phyloP scores from a whole-genome alignment of 176 grass and related monocot genomes.

The Aegilops bicornis region DNA sequence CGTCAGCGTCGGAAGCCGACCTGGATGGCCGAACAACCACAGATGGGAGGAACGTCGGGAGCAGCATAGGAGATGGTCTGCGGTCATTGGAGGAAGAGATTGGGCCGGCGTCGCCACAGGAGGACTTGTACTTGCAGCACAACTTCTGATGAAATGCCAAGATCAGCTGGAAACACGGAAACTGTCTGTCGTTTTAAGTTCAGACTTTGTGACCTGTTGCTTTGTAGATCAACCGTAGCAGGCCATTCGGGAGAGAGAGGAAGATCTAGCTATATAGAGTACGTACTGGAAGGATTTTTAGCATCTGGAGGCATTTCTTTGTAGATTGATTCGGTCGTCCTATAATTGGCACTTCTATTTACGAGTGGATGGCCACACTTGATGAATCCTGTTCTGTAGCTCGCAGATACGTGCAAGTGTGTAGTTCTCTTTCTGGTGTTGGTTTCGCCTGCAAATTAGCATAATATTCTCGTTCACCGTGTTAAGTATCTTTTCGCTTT shows the following conservation, averaged over 20 bases:
- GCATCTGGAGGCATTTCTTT: slow-evolving; percentile 30
- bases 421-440: slow-evolving; percentile 10
- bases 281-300: slow-evolving; percentile 28
- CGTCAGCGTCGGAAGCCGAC: slow-evolving; percentile 86
- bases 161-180: slow-evolving; percentile 13
- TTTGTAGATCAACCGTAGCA: slow-evolving; percentile 22
- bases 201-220: slow-evolving; percentile 22
- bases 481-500: background rate
- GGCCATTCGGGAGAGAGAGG: background rate
- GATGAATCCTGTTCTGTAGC: slow-evolving; percentile 21
- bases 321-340: slow-evolving; percentile 31
- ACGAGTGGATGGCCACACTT: slow-evolving; percentile 1
- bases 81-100: slow-evolving; percentile 97
- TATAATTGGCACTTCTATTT: slow-evolving; percentile 16
- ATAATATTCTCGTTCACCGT: background rate
- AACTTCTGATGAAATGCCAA: slow-evolving; percentile 74
- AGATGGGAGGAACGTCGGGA: slow-evolving; percentile 65
- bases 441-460: slow-evolving; percentile 4
- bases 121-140: slow-evolving; percentile 93
- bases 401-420: slow-evolving; percentile 26
- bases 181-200: slow-evolving; percentile 10
- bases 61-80: slow-evolving; percentile 59
- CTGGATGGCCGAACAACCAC: slow-evolving; percentile 66
- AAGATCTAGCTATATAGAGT: slow-evolving; percentile 18
- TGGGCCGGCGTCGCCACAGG: slow-evolving; percentile 70